These are phyloP conservation scores for Penicillium nordicum DNA, from an alignment of 2,329 filamentous ascomycete genomes.

Conservation along the genomic window DNA sequence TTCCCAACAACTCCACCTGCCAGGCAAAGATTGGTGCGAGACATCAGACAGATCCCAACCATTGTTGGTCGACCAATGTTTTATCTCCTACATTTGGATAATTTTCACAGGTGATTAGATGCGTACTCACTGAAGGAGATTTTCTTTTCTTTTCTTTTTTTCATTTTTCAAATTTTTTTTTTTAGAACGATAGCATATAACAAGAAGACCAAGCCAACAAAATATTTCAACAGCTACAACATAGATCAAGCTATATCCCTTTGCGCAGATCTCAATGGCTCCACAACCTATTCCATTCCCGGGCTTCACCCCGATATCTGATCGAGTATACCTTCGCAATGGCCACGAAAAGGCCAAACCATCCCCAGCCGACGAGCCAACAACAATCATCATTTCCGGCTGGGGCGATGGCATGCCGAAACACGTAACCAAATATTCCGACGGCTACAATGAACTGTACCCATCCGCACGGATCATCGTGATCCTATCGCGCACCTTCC, in stretches of 20 bases:
- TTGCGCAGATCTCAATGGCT: constrained; percentile 9
- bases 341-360: constrained; percentile 16
- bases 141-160: background rate
- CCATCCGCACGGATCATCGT: constrained; percentile 52
- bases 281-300: constrained; percentile 30
- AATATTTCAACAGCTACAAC: background rate
- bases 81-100: background rate
- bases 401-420: constrained; percentile 58
- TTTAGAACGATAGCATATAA: background rate
- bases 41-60: constrained; percentile 2
- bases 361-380: constrained; percentile 30
- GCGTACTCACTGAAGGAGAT: background rate
- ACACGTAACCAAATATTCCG: constrained; percentile 55
- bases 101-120: background rate
- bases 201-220: background rate
- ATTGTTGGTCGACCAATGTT: background rate
- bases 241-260: background rate
- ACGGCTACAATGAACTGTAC: constrained; percentile 52
- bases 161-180: background rate
- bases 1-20: constrained; percentile 4
- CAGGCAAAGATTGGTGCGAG: constrained; percentile 1
- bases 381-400: constrained; percentile 49
- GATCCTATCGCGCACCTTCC: constrained; percentile 50
- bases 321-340: constrained; percentile 48
- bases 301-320: constrained; percentile 49